Evolutionary conservation across 2,329 filamentous ascomycete species (phyloP).

Genomic region (Hansfordia pulvinata): DNA sequence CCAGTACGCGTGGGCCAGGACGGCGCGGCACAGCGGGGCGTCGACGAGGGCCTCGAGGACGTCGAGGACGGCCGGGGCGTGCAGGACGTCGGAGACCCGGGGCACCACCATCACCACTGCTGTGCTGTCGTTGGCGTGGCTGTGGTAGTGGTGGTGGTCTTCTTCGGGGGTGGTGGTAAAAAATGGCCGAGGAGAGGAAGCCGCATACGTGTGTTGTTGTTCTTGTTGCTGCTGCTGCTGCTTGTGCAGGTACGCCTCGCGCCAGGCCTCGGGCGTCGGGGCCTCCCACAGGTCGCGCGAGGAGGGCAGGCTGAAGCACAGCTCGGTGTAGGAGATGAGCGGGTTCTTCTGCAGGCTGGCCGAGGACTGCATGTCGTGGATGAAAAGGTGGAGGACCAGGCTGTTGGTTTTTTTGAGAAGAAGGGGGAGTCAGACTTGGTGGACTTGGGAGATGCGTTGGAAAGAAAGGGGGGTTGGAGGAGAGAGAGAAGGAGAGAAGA

Average conservation of each 20-base stretch:
- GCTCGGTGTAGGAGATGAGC: constrained; percentile 17
- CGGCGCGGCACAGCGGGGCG: constrained; percentile 8
- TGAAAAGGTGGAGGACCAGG: constrained; percentile 13
- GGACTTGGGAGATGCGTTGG: too few species aligned
- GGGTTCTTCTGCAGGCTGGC: constrained; percentile 15
- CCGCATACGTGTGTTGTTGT: background rate
- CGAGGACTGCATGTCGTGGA: constrained; percentile 16
- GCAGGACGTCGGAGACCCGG: constrained; percentile 9
- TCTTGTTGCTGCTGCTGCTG: constrained; percentile 1
- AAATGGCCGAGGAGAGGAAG: background rate
- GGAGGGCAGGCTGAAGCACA: constrained; percentile 11
- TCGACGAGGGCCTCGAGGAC: constrained; percentile 1
- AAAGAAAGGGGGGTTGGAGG: too few species aligned
- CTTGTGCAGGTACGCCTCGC: constrained; percentile 1
- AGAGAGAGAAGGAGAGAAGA: too few species aligned
- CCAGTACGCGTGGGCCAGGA: too few species aligned
- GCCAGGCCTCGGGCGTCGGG: constrained; percentile 13
- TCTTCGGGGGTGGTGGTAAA: constrained; percentile 1
- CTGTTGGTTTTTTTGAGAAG: too few species aligned
- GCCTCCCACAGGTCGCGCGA: constrained; percentile 13
- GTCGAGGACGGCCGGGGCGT: constrained; percentile 4
- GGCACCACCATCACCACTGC: too few species aligned
- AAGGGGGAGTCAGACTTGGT: too few species aligned
- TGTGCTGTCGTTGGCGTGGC: too few species aligned
- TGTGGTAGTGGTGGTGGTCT: too few species aligned